Conservation (phyloP, 495 filamentous ascomycete genomes). For the Penicillium subrubescens region DNA sequence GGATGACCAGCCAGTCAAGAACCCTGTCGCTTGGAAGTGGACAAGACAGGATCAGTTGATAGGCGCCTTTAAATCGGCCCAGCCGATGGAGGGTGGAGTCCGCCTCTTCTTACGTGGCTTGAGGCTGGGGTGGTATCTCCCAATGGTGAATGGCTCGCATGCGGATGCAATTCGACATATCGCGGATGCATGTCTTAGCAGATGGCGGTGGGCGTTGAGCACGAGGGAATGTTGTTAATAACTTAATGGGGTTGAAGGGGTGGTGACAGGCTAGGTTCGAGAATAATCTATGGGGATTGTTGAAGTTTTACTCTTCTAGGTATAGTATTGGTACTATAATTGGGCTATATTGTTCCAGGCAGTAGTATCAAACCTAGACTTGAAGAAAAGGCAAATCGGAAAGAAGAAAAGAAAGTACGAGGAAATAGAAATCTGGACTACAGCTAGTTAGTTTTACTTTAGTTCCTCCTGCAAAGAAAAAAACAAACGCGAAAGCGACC, state of each 20-base stretch:
- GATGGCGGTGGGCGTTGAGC: constrained; percentile 1
- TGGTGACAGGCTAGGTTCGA: background rate
- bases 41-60: background rate
- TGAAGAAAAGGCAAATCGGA: no score
- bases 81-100: constrained; percentile 22
- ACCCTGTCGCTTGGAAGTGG: constrained; percentile 7
- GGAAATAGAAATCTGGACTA: background rate
- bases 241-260: background rate
- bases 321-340: background rate
- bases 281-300: background rate
- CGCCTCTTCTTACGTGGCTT: constrained; percentile 32
- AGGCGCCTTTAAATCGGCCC: background rate
- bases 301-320: background rate
- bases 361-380: no score
- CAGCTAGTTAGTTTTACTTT: no score
- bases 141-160: constrained; percentile 4
- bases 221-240: background rate
- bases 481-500: background rate
- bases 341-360: background rate
- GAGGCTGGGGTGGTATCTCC: background rate
- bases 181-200: constrained; percentile 23
- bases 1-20: background rate
- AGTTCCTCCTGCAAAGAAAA: no score
- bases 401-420: no score
- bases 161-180: constrained; percentile 21